These are phyloP conservation scores for Dictyostelium firmibasis DNA, from an alignment of 78 protist species.

Conservation along the genomic window DNA sequence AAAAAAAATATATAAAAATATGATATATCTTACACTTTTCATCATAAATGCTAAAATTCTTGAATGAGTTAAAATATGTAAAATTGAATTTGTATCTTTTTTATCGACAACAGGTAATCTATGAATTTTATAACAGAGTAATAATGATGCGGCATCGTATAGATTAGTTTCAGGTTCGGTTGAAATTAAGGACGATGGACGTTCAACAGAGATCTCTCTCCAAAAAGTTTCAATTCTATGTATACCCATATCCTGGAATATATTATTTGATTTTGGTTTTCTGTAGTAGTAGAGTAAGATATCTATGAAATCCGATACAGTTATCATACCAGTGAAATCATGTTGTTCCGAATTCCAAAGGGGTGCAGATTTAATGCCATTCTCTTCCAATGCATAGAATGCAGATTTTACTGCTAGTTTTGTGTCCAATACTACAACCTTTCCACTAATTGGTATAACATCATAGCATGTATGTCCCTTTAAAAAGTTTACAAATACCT, in stretches of 20 bases:
- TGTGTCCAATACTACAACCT: conserved; percentile 75
- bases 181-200: conserved; percentile 35
- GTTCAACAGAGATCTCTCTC: conserved; percentile 64
- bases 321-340: conserved; percentile 78
- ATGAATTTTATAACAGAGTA: conserved; percentile 59
- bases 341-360: conserved; percentile 64
- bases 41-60: conserved; percentile 78
- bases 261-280: conserved; percentile 76
- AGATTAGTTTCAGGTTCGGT: conserved; percentile 76
- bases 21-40: conserved; percentile 75
- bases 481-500: conserved; percentile 58
- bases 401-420: conserved; percentile 59
- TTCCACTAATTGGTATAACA: conserved; percentile 77
- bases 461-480: conserved; percentile 72
- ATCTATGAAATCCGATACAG: conserved; percentile 80
- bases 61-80: conserved; percentile 80
- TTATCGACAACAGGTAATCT: conserved; percentile 74
- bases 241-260: conserved; percentile 77
- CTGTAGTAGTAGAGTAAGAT: conserved; percentile 66
- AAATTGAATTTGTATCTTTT: conserved; percentile 68
- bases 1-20: not conserved
- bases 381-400: conserved; percentile 78
- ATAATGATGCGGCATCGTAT: conserved; percentile 43
- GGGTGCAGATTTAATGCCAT: conserved; percentile 80
- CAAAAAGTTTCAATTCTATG: conserved; percentile 79